Evolutionary conservation across 2,329 filamentous ascomycete genomes (phyloP).

Genomic region (Monilinia fructicola): DNA sequence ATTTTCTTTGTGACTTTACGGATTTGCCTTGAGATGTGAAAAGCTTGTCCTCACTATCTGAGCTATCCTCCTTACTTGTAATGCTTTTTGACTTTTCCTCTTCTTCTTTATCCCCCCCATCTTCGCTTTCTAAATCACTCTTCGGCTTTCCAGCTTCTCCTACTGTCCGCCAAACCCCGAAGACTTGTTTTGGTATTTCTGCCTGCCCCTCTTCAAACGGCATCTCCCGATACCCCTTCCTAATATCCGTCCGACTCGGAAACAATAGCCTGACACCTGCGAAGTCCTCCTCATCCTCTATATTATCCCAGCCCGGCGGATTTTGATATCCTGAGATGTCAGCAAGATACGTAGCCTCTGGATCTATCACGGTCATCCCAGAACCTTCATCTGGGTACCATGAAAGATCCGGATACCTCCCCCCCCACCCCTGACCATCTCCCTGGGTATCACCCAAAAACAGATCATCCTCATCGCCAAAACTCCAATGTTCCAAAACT

Average conservation of each 20-base stretch:
- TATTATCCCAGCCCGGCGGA: background rate
- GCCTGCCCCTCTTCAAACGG: background rate
- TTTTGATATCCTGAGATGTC: background rate
- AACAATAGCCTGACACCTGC: background rate
- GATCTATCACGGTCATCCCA: background rate
- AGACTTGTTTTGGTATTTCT: background rate
- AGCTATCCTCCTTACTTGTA: no score
- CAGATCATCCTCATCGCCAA: background rate
- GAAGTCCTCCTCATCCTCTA: slow-evolving; percentile 2
- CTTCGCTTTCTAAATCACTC: background rate
- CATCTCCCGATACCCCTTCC: background rate
- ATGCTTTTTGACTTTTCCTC: background rate
- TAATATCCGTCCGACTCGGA: background rate
- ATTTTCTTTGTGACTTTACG: accelerated
- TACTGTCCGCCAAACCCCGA: background rate
- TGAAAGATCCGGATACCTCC: background rate
- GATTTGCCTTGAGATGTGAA: no score
- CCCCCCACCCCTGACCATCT: background rate
- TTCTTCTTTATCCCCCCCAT: no score
- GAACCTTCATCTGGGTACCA: accelerated
- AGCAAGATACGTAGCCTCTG: background rate
- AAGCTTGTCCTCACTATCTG: background rate
- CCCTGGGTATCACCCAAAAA: background rate
- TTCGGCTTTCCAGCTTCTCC: background rate
- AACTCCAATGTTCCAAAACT: slow-evolving; percentile 3